A percentile compares a stretch with the other conserved stretches of the same genome.
These are phyloP conservation scores for Grammothele lineata DNA, from an alignment of 768 basidiomycete species.

Conservation along the genomic window DNA sequence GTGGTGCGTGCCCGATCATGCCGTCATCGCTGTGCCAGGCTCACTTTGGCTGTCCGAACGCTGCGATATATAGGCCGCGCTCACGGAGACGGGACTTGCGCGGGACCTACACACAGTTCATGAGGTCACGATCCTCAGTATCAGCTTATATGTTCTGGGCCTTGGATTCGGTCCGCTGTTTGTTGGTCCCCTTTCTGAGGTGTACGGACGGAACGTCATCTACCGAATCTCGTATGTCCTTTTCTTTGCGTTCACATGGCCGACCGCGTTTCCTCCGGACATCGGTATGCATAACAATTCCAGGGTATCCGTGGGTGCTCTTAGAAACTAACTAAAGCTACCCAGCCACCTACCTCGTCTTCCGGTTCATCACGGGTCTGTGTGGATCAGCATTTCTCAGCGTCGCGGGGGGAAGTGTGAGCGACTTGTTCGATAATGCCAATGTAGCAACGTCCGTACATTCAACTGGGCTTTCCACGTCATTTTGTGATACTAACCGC, in stretches of 20 bases:
- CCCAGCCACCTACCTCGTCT: constrained; percentile 58
- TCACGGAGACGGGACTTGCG: constrained; percentile 58
- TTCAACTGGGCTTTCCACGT: neutral
- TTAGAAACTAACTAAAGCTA: no score
- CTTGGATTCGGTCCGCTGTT: constrained; percentile 30
- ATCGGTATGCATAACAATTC: constrained; percentile 36
- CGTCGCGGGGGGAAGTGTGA: constrained; percentile 58
- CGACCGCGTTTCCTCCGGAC: constrained; percentile 70
- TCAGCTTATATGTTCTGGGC: constrained; percentile 42
- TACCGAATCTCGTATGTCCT: constrained; percentile 57
- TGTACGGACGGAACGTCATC: constrained; percentile 58
- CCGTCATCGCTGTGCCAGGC: no score
- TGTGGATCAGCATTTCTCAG: constrained; percentile 55
- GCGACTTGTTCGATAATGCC: constrained; percentile 51
- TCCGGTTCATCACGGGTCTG: constrained; percentile 53
- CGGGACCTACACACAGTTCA: constrained; percentile 46
- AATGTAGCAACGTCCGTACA: constrained; percentile 54
- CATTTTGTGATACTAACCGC: neutral
- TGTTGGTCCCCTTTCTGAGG: constrained; percentile 38
- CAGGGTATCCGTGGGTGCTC: no score
- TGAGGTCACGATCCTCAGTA: constrained; percentile 45
- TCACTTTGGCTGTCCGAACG: no score
- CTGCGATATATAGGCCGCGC: constrained; percentile 49
- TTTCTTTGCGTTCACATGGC: constrained; percentile 63
- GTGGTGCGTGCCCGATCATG: constrained; percentile 51